phyloP scores from a whole-genome alignment of 257 asterid genomes.

The Capsicum baccatum region DNA sequence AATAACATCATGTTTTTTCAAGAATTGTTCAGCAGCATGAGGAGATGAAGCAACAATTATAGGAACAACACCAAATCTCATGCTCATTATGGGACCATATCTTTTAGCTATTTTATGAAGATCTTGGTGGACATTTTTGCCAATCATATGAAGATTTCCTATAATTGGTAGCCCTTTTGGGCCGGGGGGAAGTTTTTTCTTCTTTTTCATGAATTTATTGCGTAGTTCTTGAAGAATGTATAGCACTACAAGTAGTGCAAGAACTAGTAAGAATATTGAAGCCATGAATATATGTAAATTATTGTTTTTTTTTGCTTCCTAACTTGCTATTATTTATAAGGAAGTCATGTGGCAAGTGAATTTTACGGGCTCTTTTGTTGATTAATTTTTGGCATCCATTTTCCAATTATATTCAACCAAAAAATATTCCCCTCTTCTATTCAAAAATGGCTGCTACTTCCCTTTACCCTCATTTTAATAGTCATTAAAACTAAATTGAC shows the following conservation, averaged over 20 bases:
- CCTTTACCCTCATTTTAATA: too few species aligned
- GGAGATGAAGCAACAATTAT: constrained; percentile 37
- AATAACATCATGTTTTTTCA: constrained; percentile 31
- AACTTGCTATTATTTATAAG: neutral
- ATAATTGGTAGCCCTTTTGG: neutral
- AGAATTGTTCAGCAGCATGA: constrained; percentile 35
- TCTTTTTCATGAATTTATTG: neutral
- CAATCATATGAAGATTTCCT: neutral
- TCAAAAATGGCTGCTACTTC: too few species aligned
- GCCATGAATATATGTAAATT: neutral
- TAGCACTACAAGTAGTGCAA: too few species aligned
- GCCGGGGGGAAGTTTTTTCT: neutral
- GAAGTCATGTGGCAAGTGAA: too few species aligned
- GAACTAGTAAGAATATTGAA: neutral
- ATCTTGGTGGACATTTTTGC: neutral
- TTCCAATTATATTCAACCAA: too few species aligned
- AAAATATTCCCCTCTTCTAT: too few species aligned
- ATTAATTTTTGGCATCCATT: too few species aligned
- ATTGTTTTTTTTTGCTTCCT: neutral
- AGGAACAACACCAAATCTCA: neutral
- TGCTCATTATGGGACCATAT: neutral
- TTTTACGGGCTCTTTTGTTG: too few species aligned
- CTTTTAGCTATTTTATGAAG: neutral
- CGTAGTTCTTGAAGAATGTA: neutral
- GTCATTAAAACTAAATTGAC: too few species aligned